Evolutionary conservation across 176 grass and related monocot species (phyloP), one percentile per base, ranked within the genome.

Genomic region (Lolium rigidum): DNA sequence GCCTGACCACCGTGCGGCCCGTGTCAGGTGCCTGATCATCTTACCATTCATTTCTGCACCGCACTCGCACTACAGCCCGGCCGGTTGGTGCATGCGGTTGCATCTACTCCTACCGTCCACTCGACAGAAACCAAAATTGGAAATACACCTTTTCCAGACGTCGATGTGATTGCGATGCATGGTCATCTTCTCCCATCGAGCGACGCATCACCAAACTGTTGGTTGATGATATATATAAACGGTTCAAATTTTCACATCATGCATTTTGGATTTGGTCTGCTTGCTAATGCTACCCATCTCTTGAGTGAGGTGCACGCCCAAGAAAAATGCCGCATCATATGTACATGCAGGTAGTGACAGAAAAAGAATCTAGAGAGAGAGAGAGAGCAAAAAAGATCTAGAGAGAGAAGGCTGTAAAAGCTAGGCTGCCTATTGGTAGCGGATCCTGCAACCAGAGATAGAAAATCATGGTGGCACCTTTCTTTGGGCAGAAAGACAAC

Each of bases 201-300:
- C 62, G 89, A 90, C 89, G 48, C 57, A 22, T 38, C 84, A 87
- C 84, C 89, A 74, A 79, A 90, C 73, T 11, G 38, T 41, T 44
- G 44, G 72, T 83, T 82, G 79, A 69, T 62, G 26, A 37, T 66
- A 16, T 5, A 52, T 4, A 17, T 2, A 55, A 66, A 66, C 63
- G 6, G 63, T 78, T 72, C 46, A 25, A 44, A 20, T 59, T 80
- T 85, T 60, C 48, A 37, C 86, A 80, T 52, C 64, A 61, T 82
- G 59, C 44, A 6, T 41, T 58, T 17, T 41, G 63, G 63, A 66
- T 66, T 17, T 17, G 26, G 63, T 66, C 63, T 28, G 3, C 26
- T 35, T 35, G 31, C 73, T 35, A 35, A 3, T 35, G 31, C 73
- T 35, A 35, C 31, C 31, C 31, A 35, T 35, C 49, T 78, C 65